These are phyloP conservation scores for Lactarius trivialis DNA, from an alignment of 768 basidiomycete genomes.

Conservation along the genomic window DNA sequence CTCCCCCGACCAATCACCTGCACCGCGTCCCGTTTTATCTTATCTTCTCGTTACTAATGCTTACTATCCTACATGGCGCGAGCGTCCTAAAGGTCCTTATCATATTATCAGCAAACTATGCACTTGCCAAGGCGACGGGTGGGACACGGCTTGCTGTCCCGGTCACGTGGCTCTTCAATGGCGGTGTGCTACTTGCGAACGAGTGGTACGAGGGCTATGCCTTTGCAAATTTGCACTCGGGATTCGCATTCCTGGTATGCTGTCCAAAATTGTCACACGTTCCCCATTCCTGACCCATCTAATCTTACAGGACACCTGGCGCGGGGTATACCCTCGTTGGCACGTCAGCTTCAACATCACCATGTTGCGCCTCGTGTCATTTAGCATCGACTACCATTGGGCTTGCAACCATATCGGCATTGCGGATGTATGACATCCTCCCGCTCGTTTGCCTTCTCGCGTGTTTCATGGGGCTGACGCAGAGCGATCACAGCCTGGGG, in stretches of 20 bases:
- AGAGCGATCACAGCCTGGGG: constrained; percentile 22
- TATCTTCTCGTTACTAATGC: constrained; percentile 54
- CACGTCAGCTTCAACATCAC: constrained; percentile 93
- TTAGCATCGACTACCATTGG: constrained; percentile 93
- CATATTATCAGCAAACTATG: constrained; percentile 68
- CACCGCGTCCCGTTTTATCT: constrained; percentile 53
- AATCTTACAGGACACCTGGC: constrained; percentile 47
- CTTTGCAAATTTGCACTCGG: constrained; percentile 50
- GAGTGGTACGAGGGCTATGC: constrained; percentile 69
- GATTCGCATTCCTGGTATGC: constrained; percentile 57
- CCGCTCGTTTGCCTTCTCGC: constrained; percentile 3
- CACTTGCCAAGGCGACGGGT: constrained; percentile 43
- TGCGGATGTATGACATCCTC: constrained; percentile 33
- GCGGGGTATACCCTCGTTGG: constrained; percentile 88
- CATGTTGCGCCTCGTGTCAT: constrained; percentile 88
- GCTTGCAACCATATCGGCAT: constrained; percentile 40
- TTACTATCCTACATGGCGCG: constrained; percentile 73
- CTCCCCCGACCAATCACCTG: constrained; percentile 28
- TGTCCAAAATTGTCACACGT: too few species aligned
- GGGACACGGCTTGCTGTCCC: constrained; percentile 43
- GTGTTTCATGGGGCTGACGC: constrained; percentile 17
- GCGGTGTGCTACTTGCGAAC: constrained; percentile 65
- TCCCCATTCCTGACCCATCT: not conserved
- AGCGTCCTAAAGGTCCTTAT: constrained; percentile 69
- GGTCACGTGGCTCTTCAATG: constrained; percentile 75